Percentiles rank a stretch among this genome's conserved stretches.
phyloP scores from a whole-genome alignment of 148 eudicot species.

The Rhododendron vialii region DNA sequence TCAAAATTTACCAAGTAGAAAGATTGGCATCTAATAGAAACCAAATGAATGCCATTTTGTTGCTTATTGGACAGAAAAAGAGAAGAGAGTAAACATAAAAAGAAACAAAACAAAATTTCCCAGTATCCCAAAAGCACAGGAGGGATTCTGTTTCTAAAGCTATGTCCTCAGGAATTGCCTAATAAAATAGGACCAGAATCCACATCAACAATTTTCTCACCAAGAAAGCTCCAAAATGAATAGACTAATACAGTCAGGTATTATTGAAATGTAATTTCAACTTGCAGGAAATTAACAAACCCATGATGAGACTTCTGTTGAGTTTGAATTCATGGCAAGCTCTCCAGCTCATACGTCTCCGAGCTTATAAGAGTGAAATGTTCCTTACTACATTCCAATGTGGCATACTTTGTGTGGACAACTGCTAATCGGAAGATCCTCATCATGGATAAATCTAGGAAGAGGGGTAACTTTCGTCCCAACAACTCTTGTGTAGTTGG shows the following conservation, averaged over 20 bases:
- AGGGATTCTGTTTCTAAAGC: neutral
- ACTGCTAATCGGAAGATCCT: neutral
- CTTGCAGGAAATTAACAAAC: neutral
- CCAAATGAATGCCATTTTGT: neutral
- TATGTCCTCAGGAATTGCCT: neutral
- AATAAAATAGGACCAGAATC: neutral
- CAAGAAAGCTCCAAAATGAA: neutral
- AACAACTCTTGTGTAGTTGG: neutral
- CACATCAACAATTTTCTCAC: neutral
- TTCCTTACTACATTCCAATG: neutral
- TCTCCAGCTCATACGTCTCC: neutral
- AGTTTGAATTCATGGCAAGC: neutral
- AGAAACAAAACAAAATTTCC: neutral
- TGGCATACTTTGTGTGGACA: neutral
- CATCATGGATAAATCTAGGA: neutral
- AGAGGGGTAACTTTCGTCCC: neutral
- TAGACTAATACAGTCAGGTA: neutral
- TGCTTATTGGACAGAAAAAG: neutral
- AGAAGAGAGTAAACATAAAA: neutral
- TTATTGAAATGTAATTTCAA: neutral
- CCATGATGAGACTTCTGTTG: neutral
- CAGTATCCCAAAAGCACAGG: neutral
- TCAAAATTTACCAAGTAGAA: neutral
- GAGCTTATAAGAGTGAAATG: neutral
- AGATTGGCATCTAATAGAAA: neutral